A percentile compares a stretch with the other conserved stretches of the same genome.
phyloP scores from a whole-genome alignment of 2,329 filamentous ascomycete genomes.

The Ascochyta pisi region DNA sequence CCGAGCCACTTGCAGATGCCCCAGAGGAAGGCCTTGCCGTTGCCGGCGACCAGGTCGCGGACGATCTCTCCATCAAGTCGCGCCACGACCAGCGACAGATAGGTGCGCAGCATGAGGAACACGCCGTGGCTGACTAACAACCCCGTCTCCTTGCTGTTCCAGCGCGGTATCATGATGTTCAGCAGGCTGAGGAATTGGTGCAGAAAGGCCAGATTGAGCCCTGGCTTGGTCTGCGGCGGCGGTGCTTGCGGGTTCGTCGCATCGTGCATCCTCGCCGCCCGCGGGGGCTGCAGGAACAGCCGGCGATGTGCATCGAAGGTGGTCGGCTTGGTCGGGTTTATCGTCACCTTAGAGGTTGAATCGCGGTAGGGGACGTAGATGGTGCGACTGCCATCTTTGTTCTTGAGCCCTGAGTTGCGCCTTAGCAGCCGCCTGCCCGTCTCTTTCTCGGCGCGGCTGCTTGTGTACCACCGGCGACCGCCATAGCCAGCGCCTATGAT shows the following conservation, averaged over 20 bases:
- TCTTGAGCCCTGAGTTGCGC: constrained; percentile 89
- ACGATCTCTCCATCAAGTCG: constrained; percentile 95
- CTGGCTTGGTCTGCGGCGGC: constrained; percentile 88
- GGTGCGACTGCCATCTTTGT: constrained; percentile 92
- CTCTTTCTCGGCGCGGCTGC: constrained; percentile 76
- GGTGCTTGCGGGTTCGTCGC: constrained; percentile 71
- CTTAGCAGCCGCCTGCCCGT: constrained; percentile 82
- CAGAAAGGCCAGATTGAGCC: constrained; percentile 91
- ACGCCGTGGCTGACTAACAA: constrained; percentile 85
- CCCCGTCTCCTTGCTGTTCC: constrained; percentile 94
- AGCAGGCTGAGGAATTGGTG: constrained; percentile 96
- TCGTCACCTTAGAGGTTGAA: constrained; percentile 87
- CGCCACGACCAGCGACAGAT: constrained; percentile 91
- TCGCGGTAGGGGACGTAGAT: constrained; percentile 95
- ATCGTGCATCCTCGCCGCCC: constrained; percentile 78
- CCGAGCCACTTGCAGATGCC: constrained; percentile 95
- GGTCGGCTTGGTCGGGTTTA: constrained; percentile 85
- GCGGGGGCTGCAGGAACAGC: constrained; percentile 88
- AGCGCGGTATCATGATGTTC: constrained; percentile 96
- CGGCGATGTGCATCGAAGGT: constrained; percentile 97
- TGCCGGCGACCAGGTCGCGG: constrained; percentile 91
- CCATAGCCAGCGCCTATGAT: constrained; percentile 83
- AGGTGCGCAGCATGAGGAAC: constrained; percentile 90
- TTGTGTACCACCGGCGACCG: constrained; percentile 77
- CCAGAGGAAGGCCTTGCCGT: constrained; percentile 85